Percentiles rank a stretch among this genome's conserved stretches.
phyloP scores from a whole-genome alignment of 2,329 filamentous ascomycete genomes.

The Calonectria hawksworthii region DNA sequence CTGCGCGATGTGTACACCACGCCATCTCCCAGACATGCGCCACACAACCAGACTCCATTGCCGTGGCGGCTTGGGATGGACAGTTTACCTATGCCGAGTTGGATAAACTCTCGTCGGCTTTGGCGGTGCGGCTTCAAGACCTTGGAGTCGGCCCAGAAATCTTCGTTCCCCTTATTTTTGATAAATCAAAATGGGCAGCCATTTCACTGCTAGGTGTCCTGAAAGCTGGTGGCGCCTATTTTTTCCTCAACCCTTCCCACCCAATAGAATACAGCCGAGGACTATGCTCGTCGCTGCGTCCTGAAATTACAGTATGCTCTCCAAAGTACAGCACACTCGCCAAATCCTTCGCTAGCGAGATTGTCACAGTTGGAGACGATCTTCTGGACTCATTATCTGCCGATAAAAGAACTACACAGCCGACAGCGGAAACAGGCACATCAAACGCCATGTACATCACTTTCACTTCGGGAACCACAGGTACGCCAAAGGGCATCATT shows the following conservation, averaged over 20 bases:
- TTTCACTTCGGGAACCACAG: not conserved
- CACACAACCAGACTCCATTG: not conserved
- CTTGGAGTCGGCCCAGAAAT: not conserved
- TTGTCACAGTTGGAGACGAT: not conserved
- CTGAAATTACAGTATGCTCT: not conserved
- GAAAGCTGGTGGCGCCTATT: conserved; percentile 9
- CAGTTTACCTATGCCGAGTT: conserved; percentile 1
- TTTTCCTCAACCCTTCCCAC: not conserved
- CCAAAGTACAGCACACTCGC: not conserved
- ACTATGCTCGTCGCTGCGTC: not conserved
- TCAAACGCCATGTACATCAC: conserved; percentile 1
- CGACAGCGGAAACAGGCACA: not conserved
- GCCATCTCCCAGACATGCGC: not conserved
- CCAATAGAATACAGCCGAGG: conserved; percentile 1
- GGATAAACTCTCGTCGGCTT: not conserved
- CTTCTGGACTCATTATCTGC: not conserved
- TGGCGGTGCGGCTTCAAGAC: not conserved
- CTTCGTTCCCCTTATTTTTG: not conserved
- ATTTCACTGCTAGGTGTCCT: not conserved
- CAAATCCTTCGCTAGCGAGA: not conserved
- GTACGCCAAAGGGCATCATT: not conserved
- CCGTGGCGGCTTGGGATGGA: not conserved
- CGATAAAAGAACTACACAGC: no score
- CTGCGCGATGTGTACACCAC: not conserved
- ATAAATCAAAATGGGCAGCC: conserved; percentile 1